phyloP scores from a whole-genome alignment of 805 yeast species.

The Wickerhamomyces chambardii region DNA sequence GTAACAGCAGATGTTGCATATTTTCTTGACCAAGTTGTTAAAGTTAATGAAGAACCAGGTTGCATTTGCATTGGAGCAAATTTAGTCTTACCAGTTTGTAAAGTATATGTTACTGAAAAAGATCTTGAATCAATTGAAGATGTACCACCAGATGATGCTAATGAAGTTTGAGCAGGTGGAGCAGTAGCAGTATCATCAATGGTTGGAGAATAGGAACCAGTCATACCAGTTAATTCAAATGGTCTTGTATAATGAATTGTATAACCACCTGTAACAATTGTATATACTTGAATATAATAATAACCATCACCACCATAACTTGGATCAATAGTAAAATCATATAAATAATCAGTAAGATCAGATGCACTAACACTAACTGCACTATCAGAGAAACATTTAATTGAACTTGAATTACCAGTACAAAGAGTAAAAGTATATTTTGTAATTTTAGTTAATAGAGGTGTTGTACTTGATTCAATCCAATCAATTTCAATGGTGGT shows the following conservation, averaged over 20 bases:
- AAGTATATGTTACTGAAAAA: constrained; percentile 60
- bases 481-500: constrained; percentile 32
- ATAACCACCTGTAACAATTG: constrained; percentile 27
- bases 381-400: constrained; percentile 31
- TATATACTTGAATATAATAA: constrained; percentile 64
- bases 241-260: constrained; percentile 63
- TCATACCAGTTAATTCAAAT: constrained; percentile 62
- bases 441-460: constrained; percentile 33
- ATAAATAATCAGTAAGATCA: constrained; percentile 19
- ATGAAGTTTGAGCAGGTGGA: constrained; percentile 30
- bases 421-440: constrained; percentile 49
- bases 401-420: constrained; percentile 54
- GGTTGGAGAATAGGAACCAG: constrained; percentile 41
- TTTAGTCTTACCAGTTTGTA: constrained; percentile 70
- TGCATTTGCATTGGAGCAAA: constrained; percentile 93
- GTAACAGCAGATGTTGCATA: constrained; percentile 65
- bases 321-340: constrained; percentile 34
- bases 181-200: constrained; percentile 32
- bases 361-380: constrained; percentile 19
- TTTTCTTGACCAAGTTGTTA: constrained; percentile 53
- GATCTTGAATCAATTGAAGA: constrained; percentile 36
- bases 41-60: constrained; percentile 66
- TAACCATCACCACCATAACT: constrained; percentile 52
- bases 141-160: constrained; percentile 23
- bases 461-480: constrained; percentile 43